Percentiles rank a stretch among this genome's conserved stretches.
phyloP scores from a whole-genome alignment of 768 basidiomycete genomes.

The Lactarius indigo region DNA sequence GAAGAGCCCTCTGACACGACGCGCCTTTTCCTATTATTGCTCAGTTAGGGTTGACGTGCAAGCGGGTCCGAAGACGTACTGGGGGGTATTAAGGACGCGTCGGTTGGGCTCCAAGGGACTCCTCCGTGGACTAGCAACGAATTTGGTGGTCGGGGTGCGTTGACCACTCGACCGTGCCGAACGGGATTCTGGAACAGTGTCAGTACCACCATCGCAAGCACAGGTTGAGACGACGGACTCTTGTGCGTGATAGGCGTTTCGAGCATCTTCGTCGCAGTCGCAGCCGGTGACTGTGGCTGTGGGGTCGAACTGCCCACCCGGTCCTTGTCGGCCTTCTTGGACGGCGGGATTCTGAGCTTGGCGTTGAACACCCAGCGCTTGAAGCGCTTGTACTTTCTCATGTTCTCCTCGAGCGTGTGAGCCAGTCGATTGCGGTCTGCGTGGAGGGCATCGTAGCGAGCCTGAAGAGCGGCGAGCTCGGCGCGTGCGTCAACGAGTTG shows the following conservation, averaged over 20 bases:
- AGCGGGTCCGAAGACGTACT: neutral
- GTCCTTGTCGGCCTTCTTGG: neutral
- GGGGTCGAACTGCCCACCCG: neutral
- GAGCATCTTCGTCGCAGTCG: slow-evolving; percentile 8
- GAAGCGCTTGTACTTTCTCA: slow-evolving; percentile 20
- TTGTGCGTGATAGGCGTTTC: slow-evolving; percentile 12
- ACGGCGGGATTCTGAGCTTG: neutral
- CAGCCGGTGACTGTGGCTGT: neutral
- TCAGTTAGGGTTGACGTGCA: neutral
- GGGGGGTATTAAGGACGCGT: slow-evolving; percentile 13
- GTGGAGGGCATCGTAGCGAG: slow-evolving; percentile 17
- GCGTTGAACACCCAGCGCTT: slow-evolving; percentile 9
- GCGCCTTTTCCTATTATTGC: slow-evolving; percentile 7
- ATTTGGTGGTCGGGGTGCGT: neutral
- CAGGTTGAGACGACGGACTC: slow-evolving; percentile 2
- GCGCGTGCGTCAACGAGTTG: slow-evolving; percentile 9
- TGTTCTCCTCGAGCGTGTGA: neutral
- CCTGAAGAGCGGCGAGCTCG: slow-evolving; percentile 13
- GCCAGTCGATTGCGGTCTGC: slow-evolving; percentile 10
- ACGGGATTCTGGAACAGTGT: slow-evolving; percentile 7
- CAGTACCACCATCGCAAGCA: neutral
- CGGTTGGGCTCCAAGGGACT: slow-evolving; percentile 1
- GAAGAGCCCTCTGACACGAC: neutral
- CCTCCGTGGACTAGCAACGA: neutral
- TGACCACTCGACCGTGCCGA: neutral